A percentile compares a stretch with the other conserved stretches of the same genome.
These are phyloP conservation scores for Amanita phalloides DNA, from an alignment of 768 basidiomycete species.

Conservation along the genomic window DNA sequence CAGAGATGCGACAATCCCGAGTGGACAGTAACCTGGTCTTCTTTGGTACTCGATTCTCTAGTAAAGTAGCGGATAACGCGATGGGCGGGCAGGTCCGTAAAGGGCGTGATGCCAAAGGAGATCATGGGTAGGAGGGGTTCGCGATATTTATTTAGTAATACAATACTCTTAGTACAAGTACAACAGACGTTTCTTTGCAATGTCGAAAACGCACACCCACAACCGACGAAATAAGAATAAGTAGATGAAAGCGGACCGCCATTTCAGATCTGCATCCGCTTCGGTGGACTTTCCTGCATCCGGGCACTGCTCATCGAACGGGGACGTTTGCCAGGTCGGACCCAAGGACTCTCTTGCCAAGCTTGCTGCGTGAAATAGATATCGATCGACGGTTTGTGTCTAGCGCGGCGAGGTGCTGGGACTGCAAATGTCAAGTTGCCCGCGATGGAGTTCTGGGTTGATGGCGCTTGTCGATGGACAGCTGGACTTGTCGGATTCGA, in stretches of 20 bases:
- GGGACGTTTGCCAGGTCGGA: background rate
- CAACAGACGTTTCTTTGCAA: background rate
- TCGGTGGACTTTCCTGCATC: background rate
- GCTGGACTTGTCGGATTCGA: conserved; percentile 58
- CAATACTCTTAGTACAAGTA: background rate
- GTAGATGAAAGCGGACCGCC: background rate
- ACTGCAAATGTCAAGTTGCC: background rate
- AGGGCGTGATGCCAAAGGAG: conserved; percentile 2
- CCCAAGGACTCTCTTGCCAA: conserved; percentile 1
- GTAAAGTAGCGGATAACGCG: conserved; percentile 2
- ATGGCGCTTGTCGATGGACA: conserved; percentile 15
- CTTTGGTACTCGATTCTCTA: background rate
- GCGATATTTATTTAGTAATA: background rate
- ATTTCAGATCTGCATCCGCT: background rate
- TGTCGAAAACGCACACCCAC: background rate
- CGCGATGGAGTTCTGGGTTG: conserved; percentile 4
- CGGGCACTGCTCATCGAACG: conserved; percentile 1
- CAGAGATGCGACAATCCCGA: conserved; percentile 2
- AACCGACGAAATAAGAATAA: background rate
- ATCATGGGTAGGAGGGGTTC: background rate
- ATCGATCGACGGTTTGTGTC: conserved; percentile 32
- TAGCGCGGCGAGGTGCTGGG: conserved; percentile 6
- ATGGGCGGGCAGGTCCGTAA: conserved; percentile 4
- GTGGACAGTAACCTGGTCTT: background rate
- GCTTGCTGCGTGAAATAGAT: conserved; percentile 30